phyloP scores from a whole-genome alignment of 2,329 filamentous ascomycete species.

The Penicillium sp. region DNA sequence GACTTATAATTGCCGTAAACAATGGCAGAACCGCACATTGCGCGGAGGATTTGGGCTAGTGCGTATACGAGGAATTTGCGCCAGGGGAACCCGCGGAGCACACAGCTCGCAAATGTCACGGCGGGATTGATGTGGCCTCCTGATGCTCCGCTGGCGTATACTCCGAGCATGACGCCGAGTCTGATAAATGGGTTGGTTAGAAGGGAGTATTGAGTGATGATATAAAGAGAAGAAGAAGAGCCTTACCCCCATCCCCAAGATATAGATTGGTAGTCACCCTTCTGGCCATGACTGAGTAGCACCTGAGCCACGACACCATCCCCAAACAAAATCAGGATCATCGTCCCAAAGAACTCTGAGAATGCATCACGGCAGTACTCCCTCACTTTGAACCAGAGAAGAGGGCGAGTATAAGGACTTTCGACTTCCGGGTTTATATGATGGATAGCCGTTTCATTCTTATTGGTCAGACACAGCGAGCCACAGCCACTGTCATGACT shows the following conservation, averaged over 20 bases:
- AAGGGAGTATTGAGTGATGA: neutral
- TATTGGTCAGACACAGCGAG: constrained; percentile 20
- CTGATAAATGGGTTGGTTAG: constrained; percentile 36
- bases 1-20: constrained; percentile 65
- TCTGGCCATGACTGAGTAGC: constrained; percentile 53
- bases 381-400: constrained; percentile 57
- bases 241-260: constrained; percentile 52
- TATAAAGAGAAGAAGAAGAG: neutral
- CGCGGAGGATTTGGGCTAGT: constrained; percentile 65
- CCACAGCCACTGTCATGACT: constrained; percentile 21
- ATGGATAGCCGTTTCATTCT: constrained; percentile 20
- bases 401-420: constrained; percentile 11
- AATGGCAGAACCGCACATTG: constrained; percentile 61
- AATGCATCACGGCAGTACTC: constrained; percentile 57
- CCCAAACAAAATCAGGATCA: constrained; percentile 68
- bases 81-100: constrained; percentile 69
- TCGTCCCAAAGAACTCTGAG: constrained; percentile 67
- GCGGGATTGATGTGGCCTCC: constrained; percentile 70
- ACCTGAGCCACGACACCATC: constrained; percentile 72
- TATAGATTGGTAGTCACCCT: constrained; percentile 54
- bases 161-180: constrained; percentile 67
- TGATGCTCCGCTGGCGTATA: constrained; percentile 60
- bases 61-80: constrained; percentile 68
- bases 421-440: constrained; percentile 14
- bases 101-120: constrained; percentile 68